Evolutionary conservation across 176 grass and related monocot genomes (phyloP).

Genomic region (Carex pumila): DNA sequence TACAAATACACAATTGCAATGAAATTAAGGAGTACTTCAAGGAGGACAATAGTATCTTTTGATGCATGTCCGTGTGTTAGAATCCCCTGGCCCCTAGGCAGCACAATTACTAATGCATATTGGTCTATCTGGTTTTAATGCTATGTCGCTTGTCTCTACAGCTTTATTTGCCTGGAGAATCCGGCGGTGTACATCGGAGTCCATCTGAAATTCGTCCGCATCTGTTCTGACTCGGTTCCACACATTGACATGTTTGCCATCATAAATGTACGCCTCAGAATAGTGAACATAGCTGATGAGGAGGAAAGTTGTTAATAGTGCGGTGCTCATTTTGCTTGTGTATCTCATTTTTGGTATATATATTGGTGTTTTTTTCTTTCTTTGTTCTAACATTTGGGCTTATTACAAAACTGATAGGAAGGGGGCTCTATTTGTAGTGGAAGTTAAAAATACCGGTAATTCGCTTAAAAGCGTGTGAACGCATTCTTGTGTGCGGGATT

Average conservation of each 20-base stretch:
- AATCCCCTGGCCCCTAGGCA: no score
- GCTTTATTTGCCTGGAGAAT: not conserved
- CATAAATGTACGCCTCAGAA: not conserved
- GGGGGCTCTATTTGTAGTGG: not conserved
- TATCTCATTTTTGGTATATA: not conserved
- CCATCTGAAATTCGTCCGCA: conserved; percentile 8
- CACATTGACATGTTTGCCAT: not conserved
- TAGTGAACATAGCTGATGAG: not conserved
- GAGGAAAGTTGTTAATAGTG: not conserved
- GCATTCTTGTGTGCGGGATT: no score
- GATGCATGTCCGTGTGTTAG: not conserved
- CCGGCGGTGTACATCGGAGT: not conserved
- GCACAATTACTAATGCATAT: no score
- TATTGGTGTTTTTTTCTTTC: not conserved
- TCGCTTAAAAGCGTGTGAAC: no score
- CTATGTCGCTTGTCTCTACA: no score
- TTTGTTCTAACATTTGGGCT: not conserved
- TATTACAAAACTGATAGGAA: not conserved
- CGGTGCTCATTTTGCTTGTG: not conserved
- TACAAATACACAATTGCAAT: not conserved
- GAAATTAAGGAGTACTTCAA: not conserved
- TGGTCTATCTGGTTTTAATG: not conserved
- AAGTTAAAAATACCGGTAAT: no score
- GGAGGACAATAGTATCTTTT: not conserved
- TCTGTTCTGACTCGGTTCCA: not conserved